Conservation (phyloP, 1,139 yeast genomes). For the Kodamaea anthophila region DNA sequence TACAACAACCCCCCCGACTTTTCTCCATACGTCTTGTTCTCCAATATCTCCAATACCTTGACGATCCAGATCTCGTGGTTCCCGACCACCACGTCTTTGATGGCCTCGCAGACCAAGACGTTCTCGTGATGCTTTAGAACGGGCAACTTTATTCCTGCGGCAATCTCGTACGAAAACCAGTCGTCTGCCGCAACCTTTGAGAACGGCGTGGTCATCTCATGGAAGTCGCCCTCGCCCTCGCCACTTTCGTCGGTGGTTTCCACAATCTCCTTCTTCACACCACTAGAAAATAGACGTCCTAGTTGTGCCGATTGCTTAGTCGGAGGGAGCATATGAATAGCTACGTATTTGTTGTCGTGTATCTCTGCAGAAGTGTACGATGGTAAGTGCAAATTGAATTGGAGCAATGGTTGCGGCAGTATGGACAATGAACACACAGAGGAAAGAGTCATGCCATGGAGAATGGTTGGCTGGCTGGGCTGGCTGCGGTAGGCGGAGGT, state of each 20-base stretch:
- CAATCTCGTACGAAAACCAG: conserved; percentile 20
- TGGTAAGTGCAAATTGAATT: conserved; percentile 78
- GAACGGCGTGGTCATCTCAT: conserved; percentile 50
- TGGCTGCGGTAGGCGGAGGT: conserved; percentile 18
- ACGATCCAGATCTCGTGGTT: conserved; percentile 91
- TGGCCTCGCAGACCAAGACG: conserved; percentile 57
- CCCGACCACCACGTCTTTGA: conserved; percentile 51
- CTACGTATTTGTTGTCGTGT: conserved; percentile 51
- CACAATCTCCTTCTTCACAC: conserved; percentile 29
- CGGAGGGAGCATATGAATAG: conserved; percentile 73
- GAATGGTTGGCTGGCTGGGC: conserved; percentile 9
- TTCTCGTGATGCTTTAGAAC: conserved; percentile 54
- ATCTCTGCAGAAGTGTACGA: conserved; percentile 66
- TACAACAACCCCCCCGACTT: conserved; percentile 59
- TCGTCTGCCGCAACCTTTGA: conserved; percentile 20
- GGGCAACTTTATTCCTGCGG: conserved; percentile 41
- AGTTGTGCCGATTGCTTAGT: conserved; percentile 42
- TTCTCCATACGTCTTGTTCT: conserved; percentile 18
- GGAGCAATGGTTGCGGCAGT: conserved; percentile 65
- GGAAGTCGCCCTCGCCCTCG: conserved; percentile 36
- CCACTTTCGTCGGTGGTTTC: conserved; percentile 13
- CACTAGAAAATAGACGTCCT: conserved; percentile 59
- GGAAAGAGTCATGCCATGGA: conserved; percentile 75
- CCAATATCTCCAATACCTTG: conserved; percentile 50
- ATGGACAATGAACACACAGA: conserved; percentile 76